These are phyloP conservation scores for Phytophthora pinifolia DNA, from an alignment of 352 stramenopile genomes.

Conservation along the genomic window DNA sequence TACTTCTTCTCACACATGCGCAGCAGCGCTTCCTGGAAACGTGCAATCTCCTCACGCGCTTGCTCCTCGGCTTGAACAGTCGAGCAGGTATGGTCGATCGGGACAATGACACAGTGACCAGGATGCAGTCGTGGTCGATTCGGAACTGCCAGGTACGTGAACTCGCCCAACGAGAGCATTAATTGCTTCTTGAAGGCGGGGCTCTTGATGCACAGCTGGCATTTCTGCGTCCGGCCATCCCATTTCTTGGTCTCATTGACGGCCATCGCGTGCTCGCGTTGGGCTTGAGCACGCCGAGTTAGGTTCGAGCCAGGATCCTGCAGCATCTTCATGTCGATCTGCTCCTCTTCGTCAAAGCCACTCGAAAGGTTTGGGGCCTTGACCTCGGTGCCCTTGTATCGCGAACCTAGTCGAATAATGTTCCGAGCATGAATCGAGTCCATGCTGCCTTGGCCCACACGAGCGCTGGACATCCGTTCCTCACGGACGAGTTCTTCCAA, in stretches of 20 bases:
- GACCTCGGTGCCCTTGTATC: conserved; percentile 71
- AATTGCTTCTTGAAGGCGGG: conserved; percentile 78
- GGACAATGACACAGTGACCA: conserved; percentile 75
- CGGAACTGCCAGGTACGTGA: conserved; percentile 72
- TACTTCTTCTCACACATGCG: conserved; percentile 62
- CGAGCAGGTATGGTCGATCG: conserved; percentile 68
- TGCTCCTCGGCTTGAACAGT: conserved; percentile 63
- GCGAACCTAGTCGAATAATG: conserved; percentile 70
- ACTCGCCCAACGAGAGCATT: conserved; percentile 76
- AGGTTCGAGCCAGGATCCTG: conserved; percentile 44
- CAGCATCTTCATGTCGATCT: conserved; percentile 71
- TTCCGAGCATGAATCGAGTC: conserved; percentile 68
- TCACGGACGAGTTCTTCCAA: conserved; percentile 80
- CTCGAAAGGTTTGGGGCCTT: conserved; percentile 66
- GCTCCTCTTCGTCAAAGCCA: conserved; percentile 82
- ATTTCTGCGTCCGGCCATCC: conserved; percentile 70
- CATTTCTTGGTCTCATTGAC: conserved; percentile 67
- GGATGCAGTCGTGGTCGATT: conserved; percentile 54
- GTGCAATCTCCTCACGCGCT: conserved; percentile 58
- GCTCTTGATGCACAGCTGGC: conserved; percentile 67
- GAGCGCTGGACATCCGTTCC: conserved; percentile 60
- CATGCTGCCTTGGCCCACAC: conserved; percentile 58
- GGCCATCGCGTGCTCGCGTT: conserved; percentile 53
- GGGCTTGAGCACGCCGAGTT: conserved; percentile 55
- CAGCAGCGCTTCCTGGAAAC: conserved; percentile 60